phyloP scores from a whole-genome alignment of 2,329 filamentous ascomycete species.

The Bipolaris cookei region DNA sequence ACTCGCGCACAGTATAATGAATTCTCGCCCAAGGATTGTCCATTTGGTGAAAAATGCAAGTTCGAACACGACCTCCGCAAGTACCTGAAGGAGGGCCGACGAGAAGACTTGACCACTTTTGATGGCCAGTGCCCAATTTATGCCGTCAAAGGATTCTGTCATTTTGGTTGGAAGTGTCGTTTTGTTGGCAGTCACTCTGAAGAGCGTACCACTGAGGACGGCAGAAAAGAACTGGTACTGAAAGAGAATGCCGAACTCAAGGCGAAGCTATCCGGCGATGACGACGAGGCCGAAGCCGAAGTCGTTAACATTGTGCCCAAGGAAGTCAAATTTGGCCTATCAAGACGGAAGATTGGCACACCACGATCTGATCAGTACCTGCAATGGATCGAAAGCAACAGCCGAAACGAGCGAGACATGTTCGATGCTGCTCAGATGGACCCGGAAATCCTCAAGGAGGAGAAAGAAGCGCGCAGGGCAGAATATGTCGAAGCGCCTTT shows the following conservation, averaged over 20 bases:
- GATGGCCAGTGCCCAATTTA: conserved; percentile 82
- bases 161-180: conserved; percentile 91
- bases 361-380: conserved; percentile 77
- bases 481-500: conserved; percentile 85
- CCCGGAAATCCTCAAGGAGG: conserved; percentile 38
- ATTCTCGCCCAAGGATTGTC: conserved; percentile 78
- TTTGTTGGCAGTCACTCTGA: conserved; percentile 87
- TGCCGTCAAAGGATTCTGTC: conserved; percentile 75
- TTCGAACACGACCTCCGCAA: conserved; percentile 82
- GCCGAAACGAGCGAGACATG: conserved; percentile 44
- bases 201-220: conserved; percentile 78
- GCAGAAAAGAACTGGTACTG: conserved; percentile 80
- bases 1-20: conserved; percentile 74
- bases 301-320: conserved; percentile 77
- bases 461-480: conserved; percentile 72
- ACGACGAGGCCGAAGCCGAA: conserved; percentile 58
- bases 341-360: conserved; percentile 72
- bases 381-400: conserved; percentile 75
- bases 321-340: conserved; percentile 74
- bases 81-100: conserved; percentile 83
- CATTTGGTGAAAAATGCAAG: conserved; percentile 80
- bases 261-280: conserved; percentile 52
- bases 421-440: conserved; percentile 47
- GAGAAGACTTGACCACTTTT: conserved; percentile 78
- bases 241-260: conserved; percentile 62